These are phyloP conservation scores for Cardiospermum halicacabum DNA, from an alignment of 345 rosid species.

Conservation along the genomic window DNA sequence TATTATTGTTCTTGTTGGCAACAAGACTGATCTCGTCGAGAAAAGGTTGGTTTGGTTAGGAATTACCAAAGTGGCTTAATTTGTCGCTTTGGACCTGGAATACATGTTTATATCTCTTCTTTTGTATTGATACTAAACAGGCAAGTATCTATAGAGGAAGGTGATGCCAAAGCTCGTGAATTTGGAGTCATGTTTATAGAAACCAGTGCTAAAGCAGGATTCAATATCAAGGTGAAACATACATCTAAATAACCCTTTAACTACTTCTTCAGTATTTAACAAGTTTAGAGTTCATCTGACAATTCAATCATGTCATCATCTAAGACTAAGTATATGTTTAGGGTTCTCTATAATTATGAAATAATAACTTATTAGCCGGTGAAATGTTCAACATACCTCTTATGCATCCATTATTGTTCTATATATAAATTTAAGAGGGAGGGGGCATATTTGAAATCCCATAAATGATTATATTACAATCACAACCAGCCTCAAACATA, in stretches of 20 bases:
- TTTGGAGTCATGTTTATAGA: conserved; percentile 85
- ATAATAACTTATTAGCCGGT: too few species aligned
- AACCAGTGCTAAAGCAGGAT: conserved; percentile 96
- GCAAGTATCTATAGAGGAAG: conserved; percentile 97
- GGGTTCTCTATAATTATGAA: too few species aligned
- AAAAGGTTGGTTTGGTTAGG: conserved; percentile 46
- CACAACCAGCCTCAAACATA: not conserved
- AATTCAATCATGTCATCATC: too few species aligned
- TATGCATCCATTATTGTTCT: too few species aligned
- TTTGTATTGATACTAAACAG: conserved; percentile 31
- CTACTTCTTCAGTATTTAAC: too few species aligned
- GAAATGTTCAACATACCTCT: too few species aligned
- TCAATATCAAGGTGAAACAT: conserved; percentile 78
- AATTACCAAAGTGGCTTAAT: not conserved
- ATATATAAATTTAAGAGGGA: too few species aligned
- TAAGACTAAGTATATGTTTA: too few species aligned
- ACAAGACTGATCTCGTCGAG: conserved; percentile 88
- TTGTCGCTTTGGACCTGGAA: not conserved
- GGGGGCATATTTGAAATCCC: too few species aligned
- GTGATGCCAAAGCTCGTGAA: conserved; percentile 80
- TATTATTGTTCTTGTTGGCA: conserved; percentile 84
- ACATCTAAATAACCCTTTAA: not conserved
- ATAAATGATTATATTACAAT: too few species aligned
- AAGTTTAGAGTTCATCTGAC: too few species aligned
- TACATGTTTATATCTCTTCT: not conserved